Evolutionary conservation across 345 rosid species (phyloP).

Genomic region (Eucalyptus sp.): DNA sequence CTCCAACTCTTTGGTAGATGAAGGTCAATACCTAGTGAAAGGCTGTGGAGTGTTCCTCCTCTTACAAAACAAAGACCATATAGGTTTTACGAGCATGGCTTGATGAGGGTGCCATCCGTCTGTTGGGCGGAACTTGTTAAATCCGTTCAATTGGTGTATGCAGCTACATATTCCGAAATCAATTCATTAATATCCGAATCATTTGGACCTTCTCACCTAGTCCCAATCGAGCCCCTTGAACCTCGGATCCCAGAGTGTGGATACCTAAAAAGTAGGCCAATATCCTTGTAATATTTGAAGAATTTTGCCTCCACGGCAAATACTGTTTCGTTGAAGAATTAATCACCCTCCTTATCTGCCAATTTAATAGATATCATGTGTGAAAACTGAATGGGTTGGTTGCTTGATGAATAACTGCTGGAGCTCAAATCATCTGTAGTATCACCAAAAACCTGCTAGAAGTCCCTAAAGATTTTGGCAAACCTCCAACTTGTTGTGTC

Average conservation of each 20-base stretch:
- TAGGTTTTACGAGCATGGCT: background rate
- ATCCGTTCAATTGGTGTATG: background rate
- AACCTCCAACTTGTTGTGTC: background rate
- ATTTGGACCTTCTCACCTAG: background rate
- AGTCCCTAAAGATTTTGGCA: background rate
- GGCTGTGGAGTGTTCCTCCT: background rate
- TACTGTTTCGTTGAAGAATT: background rate
- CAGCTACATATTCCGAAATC: background rate
- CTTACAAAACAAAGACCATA: background rate
- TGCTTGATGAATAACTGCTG: background rate
- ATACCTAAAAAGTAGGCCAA: background rate
- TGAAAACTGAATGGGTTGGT: background rate
- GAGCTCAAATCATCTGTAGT: background rate
- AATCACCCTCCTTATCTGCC: background rate
- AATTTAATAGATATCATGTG: background rate
- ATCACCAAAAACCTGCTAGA: background rate
- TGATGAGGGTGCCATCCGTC: background rate
- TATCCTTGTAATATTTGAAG: background rate
- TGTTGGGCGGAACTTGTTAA: background rate
- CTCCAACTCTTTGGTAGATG: background rate
- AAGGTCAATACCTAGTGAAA: background rate
- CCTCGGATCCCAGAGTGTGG: background rate
- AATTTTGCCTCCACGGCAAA: background rate
- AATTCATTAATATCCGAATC: background rate
- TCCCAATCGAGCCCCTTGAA: background rate